These are phyloP conservation scores for Grosmannia serpens DNA, from an alignment of 2,329 filamentous ascomycete genomes.

Conservation along the genomic window DNA sequence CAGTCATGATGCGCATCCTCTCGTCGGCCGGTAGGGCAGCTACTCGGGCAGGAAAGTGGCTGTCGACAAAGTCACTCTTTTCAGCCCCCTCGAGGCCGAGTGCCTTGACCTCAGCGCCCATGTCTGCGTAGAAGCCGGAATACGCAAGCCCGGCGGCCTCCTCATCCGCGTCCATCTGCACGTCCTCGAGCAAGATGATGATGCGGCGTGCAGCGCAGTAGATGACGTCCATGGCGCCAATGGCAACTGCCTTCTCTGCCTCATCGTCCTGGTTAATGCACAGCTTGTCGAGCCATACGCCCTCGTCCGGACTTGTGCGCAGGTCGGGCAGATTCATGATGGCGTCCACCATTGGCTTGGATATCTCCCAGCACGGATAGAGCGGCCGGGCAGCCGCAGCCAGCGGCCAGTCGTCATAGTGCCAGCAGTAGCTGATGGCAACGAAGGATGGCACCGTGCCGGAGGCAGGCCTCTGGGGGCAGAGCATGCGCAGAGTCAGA, in stretches of 20 bases:
- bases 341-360: constrained; percentile 14
- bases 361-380: constrained; percentile 12
- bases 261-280: constrained; percentile 19
- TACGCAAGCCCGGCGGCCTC: constrained; percentile 10
- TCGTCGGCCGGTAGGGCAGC: not conserved
- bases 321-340: constrained; percentile 7
- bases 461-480: not conserved
- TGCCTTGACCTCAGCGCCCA: constrained; percentile 4
- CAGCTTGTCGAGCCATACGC: constrained; percentile 21
- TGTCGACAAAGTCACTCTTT: constrained; percentile 8
- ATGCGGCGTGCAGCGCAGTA: constrained; percentile 15
- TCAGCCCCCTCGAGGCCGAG: constrained; percentile 6
- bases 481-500: constrained; percentile 13
- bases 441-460: constrained; percentile 9
- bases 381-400: constrained; percentile 8
- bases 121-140: constrained; percentile 10
- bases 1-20: not conserved
- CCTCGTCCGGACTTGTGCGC: constrained; percentile 5
- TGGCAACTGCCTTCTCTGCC: constrained; percentile 17
- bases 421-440: constrained; percentile 17
- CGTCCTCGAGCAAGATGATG: constrained; percentile 15
- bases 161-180: constrained; percentile 11
- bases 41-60: constrained; percentile 9
- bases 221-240: constrained; percentile 18
- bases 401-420: constrained; percentile 12